A percentile compares a stretch with the other conserved stretches of the same genome.
These are phyloP conservation scores for Amanita exitialis DNA, from an alignment of 768 basidiomycete species.

Conservation along the genomic window DNA sequence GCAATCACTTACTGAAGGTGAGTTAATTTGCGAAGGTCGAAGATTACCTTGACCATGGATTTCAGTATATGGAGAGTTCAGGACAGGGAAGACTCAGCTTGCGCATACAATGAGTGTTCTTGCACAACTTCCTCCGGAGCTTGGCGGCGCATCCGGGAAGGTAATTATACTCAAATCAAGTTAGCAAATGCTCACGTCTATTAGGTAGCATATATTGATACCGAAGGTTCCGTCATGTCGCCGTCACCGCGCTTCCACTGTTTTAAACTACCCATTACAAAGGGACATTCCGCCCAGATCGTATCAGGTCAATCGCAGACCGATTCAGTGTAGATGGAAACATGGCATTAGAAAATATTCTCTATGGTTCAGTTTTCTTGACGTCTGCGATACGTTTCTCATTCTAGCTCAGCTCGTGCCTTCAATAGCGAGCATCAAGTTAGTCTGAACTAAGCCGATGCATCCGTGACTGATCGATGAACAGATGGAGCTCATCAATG, in stretches of 20 bases:
- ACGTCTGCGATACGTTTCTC: not conserved
- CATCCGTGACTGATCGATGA: not conserved
- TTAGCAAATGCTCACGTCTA: not conserved
- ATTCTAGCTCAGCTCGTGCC: constrained; percentile 54
- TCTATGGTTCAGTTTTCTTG: constrained; percentile 51
- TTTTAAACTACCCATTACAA: constrained; percentile 10
- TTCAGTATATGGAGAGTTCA: constrained; percentile 89
- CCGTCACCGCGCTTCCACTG: constrained; percentile 3
- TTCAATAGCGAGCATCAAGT: constrained; percentile 93
- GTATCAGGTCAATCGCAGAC: constrained; percentile 84
- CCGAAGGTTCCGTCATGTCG: constrained; percentile 45
- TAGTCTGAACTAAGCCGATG: constrained; percentile 1
- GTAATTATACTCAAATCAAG: constrained; percentile 23
- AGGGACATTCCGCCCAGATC: constrained; percentile 95
- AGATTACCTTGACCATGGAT: not conserved
- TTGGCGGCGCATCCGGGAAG: constrained; percentile 89
- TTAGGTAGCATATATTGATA: constrained; percentile 88
- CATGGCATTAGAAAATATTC: constrained; percentile 81
- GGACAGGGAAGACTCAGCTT: constrained; percentile 93
- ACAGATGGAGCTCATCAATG: constrained; percentile 87
- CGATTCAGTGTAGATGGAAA: constrained; percentile 89
- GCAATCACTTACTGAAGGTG: constrained; percentile 90
- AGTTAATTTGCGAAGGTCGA: not conserved
- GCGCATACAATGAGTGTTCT: constrained; percentile 94
- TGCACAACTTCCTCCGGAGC: constrained; percentile 78